Percentiles rank a stretch among this genome's conserved stretches.
Evolutionary conservation across 1,139 yeast species (phyloP).

Genomic region (Fermentozyma sake): DNA sequence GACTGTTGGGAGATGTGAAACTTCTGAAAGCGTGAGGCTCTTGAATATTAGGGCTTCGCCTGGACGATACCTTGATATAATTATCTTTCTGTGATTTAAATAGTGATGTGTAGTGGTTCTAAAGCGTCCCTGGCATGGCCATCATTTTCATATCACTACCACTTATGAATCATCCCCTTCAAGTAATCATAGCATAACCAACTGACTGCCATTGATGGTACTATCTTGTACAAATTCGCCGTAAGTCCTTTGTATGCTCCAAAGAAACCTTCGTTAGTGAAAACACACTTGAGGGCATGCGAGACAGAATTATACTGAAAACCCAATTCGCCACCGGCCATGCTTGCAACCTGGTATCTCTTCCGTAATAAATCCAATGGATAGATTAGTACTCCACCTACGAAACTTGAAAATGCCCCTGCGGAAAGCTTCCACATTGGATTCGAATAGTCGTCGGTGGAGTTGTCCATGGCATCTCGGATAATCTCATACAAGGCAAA

Average conservation of each 20-base stretch:
- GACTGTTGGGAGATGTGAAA: too few species aligned
- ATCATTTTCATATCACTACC: conserved; percentile 21
- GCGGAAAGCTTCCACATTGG: conserved; percentile 61
- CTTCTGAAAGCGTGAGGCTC: too few species aligned
- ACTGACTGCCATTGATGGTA: conserved; percentile 93
- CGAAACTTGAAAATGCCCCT: conserved; percentile 68
- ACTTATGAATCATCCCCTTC: conserved; percentile 33
- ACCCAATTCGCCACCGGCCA: conserved; percentile 77
- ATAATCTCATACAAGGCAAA: conserved; percentile 84
- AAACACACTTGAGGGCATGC: conserved; percentile 68
- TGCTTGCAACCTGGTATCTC: conserved; percentile 84
- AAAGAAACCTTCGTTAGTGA: conserved; percentile 64
- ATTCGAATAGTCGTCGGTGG: conserved; percentile 33
- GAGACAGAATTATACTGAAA: conserved; percentile 70
- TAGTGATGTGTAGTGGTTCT: too few species aligned
- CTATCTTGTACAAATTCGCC: conserved; percentile 85
- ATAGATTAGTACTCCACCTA: conserved; percentile 82
- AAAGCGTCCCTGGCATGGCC: too few species aligned
- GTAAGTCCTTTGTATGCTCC: conserved; percentile 89
- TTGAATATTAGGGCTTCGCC: too few species aligned
- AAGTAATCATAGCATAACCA: conserved; percentile 83
- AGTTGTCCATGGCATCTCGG: conserved; percentile 49
- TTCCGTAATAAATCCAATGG: conserved; percentile 88
- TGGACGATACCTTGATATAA: too few species aligned
- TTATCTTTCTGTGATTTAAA: too few species aligned